Percentiles rank a stretch among this genome's conserved stretches.
Evolutionary conservation across 192 early-diverging fungal species (phyloP).

Genomic region (Linnemannia zychae): DNA sequence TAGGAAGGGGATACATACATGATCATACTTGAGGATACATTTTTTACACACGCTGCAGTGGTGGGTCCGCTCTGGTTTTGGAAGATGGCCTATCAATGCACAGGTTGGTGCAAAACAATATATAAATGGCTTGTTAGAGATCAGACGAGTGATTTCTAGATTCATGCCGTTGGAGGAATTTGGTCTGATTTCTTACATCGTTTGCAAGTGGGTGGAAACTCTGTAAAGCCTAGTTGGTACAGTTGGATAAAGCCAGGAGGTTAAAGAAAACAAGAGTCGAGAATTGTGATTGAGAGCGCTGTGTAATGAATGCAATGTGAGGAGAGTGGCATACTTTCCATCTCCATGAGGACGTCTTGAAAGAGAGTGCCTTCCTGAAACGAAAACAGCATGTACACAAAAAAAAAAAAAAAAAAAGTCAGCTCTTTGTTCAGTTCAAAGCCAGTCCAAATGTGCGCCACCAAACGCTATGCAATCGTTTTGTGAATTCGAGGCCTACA

Average conservation of each 20-base stretch:
- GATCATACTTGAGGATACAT: slow-evolving; percentile 85
- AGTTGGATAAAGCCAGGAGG: not conserved
- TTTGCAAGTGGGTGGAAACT: slow-evolving; percentile 26
- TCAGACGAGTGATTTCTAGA: not conserved
- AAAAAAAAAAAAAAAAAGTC: not conserved
- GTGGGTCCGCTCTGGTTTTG: slow-evolving; percentile 84
- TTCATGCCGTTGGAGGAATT: not conserved
- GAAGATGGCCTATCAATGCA: slow-evolving; percentile 61
- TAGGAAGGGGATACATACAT: slow-evolving; percentile 39
- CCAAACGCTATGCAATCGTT: not conserved
- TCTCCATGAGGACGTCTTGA: slow-evolving; percentile 59
- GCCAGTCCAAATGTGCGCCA: slow-evolving; percentile 7
- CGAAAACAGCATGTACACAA: not conserved
- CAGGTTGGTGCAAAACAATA: not conserved
- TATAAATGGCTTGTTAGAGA: not conserved
- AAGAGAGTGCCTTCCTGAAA: slow-evolving; percentile 45
- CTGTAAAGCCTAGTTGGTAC: slow-evolving; percentile 9
- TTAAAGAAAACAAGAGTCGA: not conserved
- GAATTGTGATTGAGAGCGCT: not conserved
- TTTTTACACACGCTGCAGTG: slow-evolving; percentile 80
- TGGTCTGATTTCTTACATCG: slow-evolving; percentile 7
- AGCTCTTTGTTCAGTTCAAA: not conserved
- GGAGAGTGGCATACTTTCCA: slow-evolving; percentile 55
- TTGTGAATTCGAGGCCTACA: not conserved
- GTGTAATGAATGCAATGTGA: not conserved